Base-by-base conservation (phyloP, 2,329 filamentous ascomycete species). In the Madurella mycetomatis region DNA sequence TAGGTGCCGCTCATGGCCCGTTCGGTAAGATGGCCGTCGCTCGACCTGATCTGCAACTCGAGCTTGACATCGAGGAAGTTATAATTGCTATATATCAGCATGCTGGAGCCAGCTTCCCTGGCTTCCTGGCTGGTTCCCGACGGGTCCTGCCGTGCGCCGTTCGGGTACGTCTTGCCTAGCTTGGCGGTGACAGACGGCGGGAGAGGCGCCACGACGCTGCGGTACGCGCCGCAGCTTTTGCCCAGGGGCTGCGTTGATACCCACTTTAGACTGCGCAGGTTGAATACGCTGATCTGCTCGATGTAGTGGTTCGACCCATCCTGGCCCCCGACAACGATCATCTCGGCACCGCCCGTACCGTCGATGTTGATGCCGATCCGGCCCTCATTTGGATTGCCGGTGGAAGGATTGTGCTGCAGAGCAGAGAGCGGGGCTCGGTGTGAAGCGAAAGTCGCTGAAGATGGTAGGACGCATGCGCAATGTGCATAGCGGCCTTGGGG, bases 71-170 rank as follows among this genome's bases (percentile, higher is more conserved):
- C 92, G 52, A 99, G 72, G 66, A 99, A 99, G 71, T 99, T 97
- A 72, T 99, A 99, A 69, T 99, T 99, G 19, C 92, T 97, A 70
- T 99, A 99, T 44, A 99, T 95, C 58, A 99, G 80, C 91, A 97
- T 96, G 1, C 84, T 85, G 1, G 82, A 83, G 7, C 81, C 82
- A 0, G 79, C 70, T 47, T 86, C 82, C 31, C 77, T 76, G 4
- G 75, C 69, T 59, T 85, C 81, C 51, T 79, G 76, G 60, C 76
- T 78, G 57, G 77, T 76, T n/a, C 70, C 71, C 12, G 71, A 70
- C 17, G 69, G 68, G 5, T 81, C 78, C 41, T 74, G 69, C 15
- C 60, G 59, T 9, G 69, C 62, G 11, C 68, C 69, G 42, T 72
- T 73, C 3, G 69, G 64, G 47, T 78, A 78, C n/a, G 77, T 72